A percentile compares a stretch with the other conserved stretches of the same genome.
phyloP scores from a whole-genome alignment of 148 eudicot genomes.

The Fagopyrum tataricum region DNA sequence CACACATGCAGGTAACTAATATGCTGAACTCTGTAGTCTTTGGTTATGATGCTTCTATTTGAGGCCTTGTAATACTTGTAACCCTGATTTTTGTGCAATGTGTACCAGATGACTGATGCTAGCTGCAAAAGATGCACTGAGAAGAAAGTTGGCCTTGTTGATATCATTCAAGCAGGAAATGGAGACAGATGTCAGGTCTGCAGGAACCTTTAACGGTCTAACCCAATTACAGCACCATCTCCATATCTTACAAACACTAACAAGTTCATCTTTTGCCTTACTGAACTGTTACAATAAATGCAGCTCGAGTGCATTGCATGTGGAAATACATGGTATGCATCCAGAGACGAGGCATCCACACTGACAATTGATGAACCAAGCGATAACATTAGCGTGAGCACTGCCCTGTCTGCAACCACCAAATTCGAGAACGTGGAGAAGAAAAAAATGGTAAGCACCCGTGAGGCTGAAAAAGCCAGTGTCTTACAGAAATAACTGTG shows the following conservation, averaged over 20 bases:
- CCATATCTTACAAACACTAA: too few relatives aligned
- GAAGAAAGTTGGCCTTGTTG: conserved; percentile 66
- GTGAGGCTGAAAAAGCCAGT: conserved; percentile 51
- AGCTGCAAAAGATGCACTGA: conserved; percentile 83
- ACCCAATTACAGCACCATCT: too few relatives aligned
- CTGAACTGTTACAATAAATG: neutral
- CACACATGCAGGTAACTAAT: conserved; percentile 54
- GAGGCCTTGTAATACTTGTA: neutral
- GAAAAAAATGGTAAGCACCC: conserved; percentile 59
- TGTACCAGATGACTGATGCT: conserved; percentile 89
- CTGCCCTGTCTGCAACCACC: conserved; percentile 83
- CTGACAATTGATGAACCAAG: conserved; percentile 71
- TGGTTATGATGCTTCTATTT: neutral
- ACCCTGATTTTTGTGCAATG: neutral
- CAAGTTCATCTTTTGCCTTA: neutral
- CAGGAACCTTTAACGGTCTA: neutral
- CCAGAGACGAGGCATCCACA: conserved; percentile 67
- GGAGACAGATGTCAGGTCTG: conserved; percentile 84
- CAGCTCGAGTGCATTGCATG: conserved; percentile 82
- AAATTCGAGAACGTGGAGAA: conserved; percentile 84
- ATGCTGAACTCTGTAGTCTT: neutral
- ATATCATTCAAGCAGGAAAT: conserved; percentile 76
- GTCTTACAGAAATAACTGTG: conserved; percentile 42
- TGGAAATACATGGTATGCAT: conserved; percentile 81
- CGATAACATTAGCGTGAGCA: conserved; percentile 42